Conservation (phyloP, 2,329 filamentous ascomycete genomes). For the Aspergillus terreus region DNA sequence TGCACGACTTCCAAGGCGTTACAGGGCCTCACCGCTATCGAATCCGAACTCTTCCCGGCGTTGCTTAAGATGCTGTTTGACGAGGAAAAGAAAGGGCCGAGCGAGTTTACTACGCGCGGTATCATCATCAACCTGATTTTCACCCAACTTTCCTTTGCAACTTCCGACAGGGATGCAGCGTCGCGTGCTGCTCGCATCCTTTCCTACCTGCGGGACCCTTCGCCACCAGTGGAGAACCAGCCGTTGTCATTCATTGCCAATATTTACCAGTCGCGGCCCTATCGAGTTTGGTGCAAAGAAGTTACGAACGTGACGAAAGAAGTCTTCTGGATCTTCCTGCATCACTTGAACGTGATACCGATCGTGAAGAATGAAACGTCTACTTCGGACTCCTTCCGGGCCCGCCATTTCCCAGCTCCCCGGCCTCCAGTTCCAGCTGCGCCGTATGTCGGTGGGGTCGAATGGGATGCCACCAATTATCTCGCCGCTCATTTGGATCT, state of each 20-base stretch:
- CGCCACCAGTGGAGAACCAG: conserved; percentile 68
- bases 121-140: conserved; percentile 88
- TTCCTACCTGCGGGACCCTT: conserved; percentile 73
- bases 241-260: conserved; percentile 83
- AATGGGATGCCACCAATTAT: conserved; percentile 98
- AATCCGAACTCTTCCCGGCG: conserved; percentile 77
- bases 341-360: conserved; percentile 84
- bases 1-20: conserved; percentile 87
- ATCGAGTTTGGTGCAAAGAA: conserved; percentile 92
- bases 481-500: conserved; percentile 89
- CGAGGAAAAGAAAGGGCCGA: conserved; percentile 95
- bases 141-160: conserved; percentile 73
- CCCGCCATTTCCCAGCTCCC: conserved; percentile 76
- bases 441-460: conserved; percentile 92
- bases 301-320: conserved; percentile 91
- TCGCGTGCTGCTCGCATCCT: conserved; percentile 69
- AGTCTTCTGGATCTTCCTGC: conserved; percentile 98
- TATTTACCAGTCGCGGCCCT: conserved; percentile 83
- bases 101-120: conserved; percentile 89
- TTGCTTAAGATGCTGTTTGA: conserved; percentile 88
- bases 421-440: conserved; percentile 88
- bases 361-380: conserved; percentile 31
- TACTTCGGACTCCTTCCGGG: conserved; percentile 33
- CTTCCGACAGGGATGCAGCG: conserved; percentile 58
- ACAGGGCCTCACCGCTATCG: conserved; percentile 74